These are phyloP conservation scores for Adansonia gregorii DNA, from an alignment of 441 rosid species.

Conservation along the genomic window DNA sequence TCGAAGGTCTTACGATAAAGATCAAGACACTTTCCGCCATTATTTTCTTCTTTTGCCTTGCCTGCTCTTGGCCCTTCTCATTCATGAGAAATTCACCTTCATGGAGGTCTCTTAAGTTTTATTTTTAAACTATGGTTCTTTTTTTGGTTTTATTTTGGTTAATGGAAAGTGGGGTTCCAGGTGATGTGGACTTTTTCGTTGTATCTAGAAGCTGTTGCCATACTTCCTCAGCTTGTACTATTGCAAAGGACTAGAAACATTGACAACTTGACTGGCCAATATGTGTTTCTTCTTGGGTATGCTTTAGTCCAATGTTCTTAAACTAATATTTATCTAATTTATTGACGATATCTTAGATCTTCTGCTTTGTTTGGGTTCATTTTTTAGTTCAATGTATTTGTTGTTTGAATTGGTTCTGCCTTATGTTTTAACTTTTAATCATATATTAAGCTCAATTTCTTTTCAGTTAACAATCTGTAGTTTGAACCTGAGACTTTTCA, in stretches of 20 bases:
- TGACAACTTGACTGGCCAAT: constrained; percentile 79
- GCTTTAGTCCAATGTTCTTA: constrained; percentile 18
- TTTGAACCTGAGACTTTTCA: not conserved
- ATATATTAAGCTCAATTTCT: not conserved
- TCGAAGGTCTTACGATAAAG: constrained; percentile 61
- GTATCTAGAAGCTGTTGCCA: constrained; percentile 70
- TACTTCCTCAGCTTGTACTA: constrained; percentile 71
- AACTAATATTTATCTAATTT: not conserved
- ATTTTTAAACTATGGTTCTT: not conserved
- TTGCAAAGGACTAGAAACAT: constrained; percentile 69
- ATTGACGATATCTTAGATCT: not conserved
- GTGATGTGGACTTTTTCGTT: constrained; percentile 65
- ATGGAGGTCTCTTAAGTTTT: constrained; percentile 44
- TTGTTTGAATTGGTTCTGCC: constrained; percentile 13
- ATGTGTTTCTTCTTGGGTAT: constrained; percentile 69
- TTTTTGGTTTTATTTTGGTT: constrained; percentile 3
- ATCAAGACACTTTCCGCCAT: constrained; percentile 65
- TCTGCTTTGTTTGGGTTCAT: not conserved
- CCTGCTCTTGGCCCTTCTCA: constrained; percentile 50
- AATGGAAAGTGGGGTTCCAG: constrained; percentile 35
- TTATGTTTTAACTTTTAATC: not conserved
- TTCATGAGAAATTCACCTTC: constrained; percentile 60
- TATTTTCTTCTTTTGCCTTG: constrained; percentile 59
- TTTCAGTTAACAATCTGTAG: not conserved
- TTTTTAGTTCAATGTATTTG: not conserved